These are phyloP conservation scores for Solanum dulcamara DNA, from an alignment of 257 asterid species.

Conservation along the genomic window DNA sequence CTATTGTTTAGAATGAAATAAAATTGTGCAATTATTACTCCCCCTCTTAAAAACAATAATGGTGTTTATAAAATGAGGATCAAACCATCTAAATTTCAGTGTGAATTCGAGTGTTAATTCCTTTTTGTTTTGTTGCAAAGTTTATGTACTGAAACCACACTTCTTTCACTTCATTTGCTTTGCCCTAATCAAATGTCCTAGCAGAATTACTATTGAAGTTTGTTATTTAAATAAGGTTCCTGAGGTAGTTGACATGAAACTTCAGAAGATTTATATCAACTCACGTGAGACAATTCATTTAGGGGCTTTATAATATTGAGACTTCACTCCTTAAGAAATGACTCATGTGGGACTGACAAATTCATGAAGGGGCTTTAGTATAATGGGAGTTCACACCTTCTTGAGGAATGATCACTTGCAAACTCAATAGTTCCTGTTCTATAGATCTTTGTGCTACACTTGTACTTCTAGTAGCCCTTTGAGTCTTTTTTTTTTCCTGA, in stretches of 20 bases:
- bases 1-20: not conserved
- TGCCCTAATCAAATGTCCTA: not conserved
- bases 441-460: not conserved
- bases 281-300: not conserved
- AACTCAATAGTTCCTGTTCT: not conserved
- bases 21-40: no score
- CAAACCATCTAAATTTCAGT: not conserved
- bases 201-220: not conserved
- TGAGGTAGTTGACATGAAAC: not conserved
- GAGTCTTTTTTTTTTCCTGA: not conserved
- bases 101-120: not conserved
- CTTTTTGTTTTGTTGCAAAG: not conserved
- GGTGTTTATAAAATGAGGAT: not conserved
- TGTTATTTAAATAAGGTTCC: not conserved
- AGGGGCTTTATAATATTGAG: not conserved
- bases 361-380: not conserved
- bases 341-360: not conserved
- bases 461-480: not conserved
- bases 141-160: not conserved
- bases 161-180: not conserved
- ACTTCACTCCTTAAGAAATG: not conserved
- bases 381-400: not conserved
- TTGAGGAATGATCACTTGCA: not conserved
- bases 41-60: no score
- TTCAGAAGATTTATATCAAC: not conserved